Evolutionary conservation across 805 yeast species (phyloP).

Genomic region (Yarrowia osloensis): DNA sequence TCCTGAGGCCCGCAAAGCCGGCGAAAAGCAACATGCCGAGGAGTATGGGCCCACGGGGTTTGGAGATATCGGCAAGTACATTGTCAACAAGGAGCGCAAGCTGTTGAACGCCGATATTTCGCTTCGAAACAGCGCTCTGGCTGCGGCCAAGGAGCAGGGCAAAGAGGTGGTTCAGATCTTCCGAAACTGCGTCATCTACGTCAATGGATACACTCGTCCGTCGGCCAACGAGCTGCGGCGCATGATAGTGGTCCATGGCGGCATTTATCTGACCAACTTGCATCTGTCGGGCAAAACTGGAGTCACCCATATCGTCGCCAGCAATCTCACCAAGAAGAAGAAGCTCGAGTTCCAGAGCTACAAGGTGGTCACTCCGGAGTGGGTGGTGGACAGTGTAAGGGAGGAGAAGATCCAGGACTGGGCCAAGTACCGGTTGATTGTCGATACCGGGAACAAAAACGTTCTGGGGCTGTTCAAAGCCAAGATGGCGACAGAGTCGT

Average conservation of each 20-base stretch:
- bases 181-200: slow-evolving; percentile 63
- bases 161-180: slow-evolving; percentile 51
- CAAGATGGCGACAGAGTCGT: background rate
- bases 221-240: slow-evolving; percentile 72
- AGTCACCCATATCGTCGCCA: slow-evolving; percentile 85
- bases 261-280: slow-evolving; percentile 55
- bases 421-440: slow-evolving; percentile 54
- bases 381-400: slow-evolving; percentile 72
- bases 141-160: slow-evolving; percentile 37
- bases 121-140: slow-evolving; percentile 52
- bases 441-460: background rate
- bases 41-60: slow-evolving; percentile 52
- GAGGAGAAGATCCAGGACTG: slow-evolving; percentile 58
- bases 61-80: slow-evolving; percentile 69
- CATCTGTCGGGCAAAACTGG: slow-evolving; percentile 54
- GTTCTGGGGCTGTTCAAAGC: background rate
- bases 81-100: slow-evolving; percentile 53
- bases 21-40: slow-evolving; percentile 36
- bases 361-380: slow-evolving; percentile 76
- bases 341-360: slow-evolving; percentile 61
- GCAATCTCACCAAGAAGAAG: slow-evolving; percentile 75
- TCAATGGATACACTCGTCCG: slow-evolving; percentile 89
- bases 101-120: slow-evolving; percentile 42
- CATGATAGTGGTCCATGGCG: slow-evolving; percentile 76
- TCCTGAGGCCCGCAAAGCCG: slow-evolving; percentile 20